Evolutionary conservation across 1,284 basidiomycete genomes (phyloP), one percentile per base, ranked within the genome.

Genomic region (Puccinia horiana): DNA sequence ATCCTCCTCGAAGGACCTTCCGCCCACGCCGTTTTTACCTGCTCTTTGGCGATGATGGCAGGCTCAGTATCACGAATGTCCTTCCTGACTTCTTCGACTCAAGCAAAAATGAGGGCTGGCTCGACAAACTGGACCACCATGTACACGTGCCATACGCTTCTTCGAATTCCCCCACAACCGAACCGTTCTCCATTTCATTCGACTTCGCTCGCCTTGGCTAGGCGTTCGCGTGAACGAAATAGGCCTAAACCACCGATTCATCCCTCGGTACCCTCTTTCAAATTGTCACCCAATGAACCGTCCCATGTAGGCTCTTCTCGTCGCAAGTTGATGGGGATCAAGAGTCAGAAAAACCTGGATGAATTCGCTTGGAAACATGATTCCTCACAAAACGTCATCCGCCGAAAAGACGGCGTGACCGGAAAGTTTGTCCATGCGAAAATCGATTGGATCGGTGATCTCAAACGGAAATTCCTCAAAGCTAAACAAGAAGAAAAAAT

Each of bases 391-490:
- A 82, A 82, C 52, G 73, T 82, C 23, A 35, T 82, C 18, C 56
- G 80, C 26, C 49, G 80, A 42, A 61, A 37, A 58, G 80, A 82
- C 67, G 80, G 80, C 18, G 67, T 82, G 26, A 76, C 72, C 23
- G 80, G 80, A n/a, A 82, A 82, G 65, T 82, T 67, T 52, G 61
- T 52, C 40, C 80, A 82, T 69, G 61, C 80, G 5, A 82, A 82
- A 76, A 49, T 75, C 32, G 80, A 82, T 69, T 82, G 80, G 80
- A 65, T 65, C 26, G 58, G 35, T 44, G 80, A 82, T 20, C 69
- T 54, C 37, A 70, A 70, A 49, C 32, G 79, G 29, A 81, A 81
- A 47, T 81, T 81, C 29, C 67, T 73, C 20, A 47, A 76, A 49
- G 35, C 61, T 3, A 67, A 82, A 56, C 58, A 69, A 42, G 72